Evolutionary conservation across 2,329 filamentous ascomycete genomes (phyloP).

Genomic region (Colletotrichum cereale): DNA sequence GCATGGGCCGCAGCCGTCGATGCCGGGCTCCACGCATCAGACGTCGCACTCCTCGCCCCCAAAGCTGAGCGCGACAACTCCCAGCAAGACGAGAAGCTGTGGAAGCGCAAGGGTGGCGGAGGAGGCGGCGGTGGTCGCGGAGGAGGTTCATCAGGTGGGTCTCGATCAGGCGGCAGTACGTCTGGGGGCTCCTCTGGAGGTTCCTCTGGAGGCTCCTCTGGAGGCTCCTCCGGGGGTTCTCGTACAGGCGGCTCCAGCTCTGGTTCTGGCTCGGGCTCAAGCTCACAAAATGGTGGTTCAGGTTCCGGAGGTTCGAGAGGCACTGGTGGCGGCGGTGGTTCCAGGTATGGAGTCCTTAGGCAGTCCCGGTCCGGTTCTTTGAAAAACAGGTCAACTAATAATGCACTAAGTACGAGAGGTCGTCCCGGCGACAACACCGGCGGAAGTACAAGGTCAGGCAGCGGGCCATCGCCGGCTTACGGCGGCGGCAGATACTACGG

Average conservation of each 20-base stretch:
- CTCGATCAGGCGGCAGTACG: conserved; percentile 36
- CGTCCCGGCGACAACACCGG: conserved; percentile 52
- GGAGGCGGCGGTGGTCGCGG: conserved; percentile 63
- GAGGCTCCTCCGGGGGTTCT: conserved; percentile 43
- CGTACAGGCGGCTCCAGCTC: conserved; percentile 25
- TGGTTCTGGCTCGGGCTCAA: conserved; percentile 29
- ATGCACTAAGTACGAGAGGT: conserved; percentile 19
- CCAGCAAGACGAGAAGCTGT: conserved; percentile 58
- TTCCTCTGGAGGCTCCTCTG: conserved; percentile 44
- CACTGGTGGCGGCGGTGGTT: conserved; percentile 36
- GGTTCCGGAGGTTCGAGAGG: conserved; percentile 35
- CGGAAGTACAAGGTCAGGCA: conserved; percentile 68
- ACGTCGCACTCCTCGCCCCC: conserved; percentile 30
- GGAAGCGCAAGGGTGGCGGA: conserved; percentile 72
- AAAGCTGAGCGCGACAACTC: conserved; percentile 40
- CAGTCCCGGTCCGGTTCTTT: background rate
- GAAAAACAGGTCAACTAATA: background rate
- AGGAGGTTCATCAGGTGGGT: conserved; percentile 39
- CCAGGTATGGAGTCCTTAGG: conserved; percentile 34
- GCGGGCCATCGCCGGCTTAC: conserved; percentile 67
- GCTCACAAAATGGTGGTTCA: conserved; percentile 44
- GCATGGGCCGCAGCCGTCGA: conserved; percentile 44
- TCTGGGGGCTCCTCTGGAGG: conserved; percentile 43
- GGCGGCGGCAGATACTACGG: conserved; percentile 75
- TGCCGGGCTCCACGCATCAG: conserved; percentile 39